These are phyloP conservation scores for Quercus lobata DNA, from an alignment of 331 rosid species.

Conservation along the genomic window DNA sequence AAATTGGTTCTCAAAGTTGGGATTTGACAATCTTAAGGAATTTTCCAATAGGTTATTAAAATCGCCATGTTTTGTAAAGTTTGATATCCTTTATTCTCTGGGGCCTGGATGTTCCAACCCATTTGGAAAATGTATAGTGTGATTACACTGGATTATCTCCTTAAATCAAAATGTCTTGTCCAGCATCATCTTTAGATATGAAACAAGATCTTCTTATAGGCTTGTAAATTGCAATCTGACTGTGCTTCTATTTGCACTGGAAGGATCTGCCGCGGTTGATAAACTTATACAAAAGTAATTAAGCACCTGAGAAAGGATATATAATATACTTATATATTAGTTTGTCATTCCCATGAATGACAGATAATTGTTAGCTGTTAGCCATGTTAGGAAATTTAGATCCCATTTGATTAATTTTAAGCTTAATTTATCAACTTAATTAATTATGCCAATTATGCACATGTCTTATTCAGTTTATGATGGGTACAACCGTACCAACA, in stretches of 20 bases:
- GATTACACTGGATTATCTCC: slow-evolving; percentile 25
- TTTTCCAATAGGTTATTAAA: slow-evolving; percentile 22
- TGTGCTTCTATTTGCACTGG: background rate
- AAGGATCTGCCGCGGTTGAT: too few species aligned
- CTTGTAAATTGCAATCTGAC: background rate
- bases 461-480: too few species aligned
- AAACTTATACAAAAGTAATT: too few species aligned
- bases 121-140: slow-evolving; percentile 44
- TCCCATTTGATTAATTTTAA: too few species aligned
- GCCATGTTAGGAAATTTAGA: too few species aligned
- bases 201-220: slow-evolving; percentile 16
- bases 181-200: slow-evolving; percentile 31
- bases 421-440: too few species aligned
- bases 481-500: too few species aligned
- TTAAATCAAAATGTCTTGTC: slow-evolving; percentile 27
- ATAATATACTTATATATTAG: background rate
- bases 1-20: background rate
- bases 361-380: slow-evolving; percentile 1
- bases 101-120: slow-evolving; percentile 78
- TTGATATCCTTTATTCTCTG: slow-evolving; percentile 56
- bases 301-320: background rate
- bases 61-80: slow-evolving; percentile 22
- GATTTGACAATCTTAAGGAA: slow-evolving; percentile 24
- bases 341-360: too few species aligned
- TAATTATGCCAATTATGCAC: too few species aligned